Evolutionary conservation across 164 flowering plant species (phyloP).

Genomic region (Paratinospora sagittata): DNA sequence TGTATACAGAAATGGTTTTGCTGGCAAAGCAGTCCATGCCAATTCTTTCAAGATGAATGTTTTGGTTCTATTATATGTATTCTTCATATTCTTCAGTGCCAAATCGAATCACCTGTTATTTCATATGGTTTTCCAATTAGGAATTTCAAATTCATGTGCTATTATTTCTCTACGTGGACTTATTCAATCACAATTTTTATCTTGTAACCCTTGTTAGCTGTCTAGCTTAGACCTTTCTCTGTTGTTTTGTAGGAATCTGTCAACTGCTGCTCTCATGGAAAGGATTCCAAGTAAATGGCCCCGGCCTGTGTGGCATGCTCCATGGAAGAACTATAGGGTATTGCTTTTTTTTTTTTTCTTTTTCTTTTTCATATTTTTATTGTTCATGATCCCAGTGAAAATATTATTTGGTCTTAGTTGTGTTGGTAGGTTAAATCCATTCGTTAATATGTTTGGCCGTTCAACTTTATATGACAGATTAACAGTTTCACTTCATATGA

Average conservation of each 20-base stretch:
- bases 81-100: neutral
- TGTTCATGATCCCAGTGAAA: neutral
- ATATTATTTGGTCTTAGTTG: neutral
- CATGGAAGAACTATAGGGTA: constrained; percentile 98
- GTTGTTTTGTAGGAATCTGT: constrained; percentile 42
- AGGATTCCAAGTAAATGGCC: constrained; percentile 99
- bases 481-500: too few species aligned
- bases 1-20: too few species aligned
- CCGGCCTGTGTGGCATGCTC: constrained; percentile 95
- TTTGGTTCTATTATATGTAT: neutral
- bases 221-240: neutral
- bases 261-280: constrained; percentile 92
- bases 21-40: neutral
- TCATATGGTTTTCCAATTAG: neutral
- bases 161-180: neutral
- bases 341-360: neutral
- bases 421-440: neutral
- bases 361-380: neutral
- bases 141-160: neutral
- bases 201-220: neutral
- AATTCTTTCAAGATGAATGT: neutral
- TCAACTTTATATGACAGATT: neutral
- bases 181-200: neutral
- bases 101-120: neutral
- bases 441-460: neutral